Percentiles rank a stretch among this genome's conserved stretches.
phyloP scores from a whole-genome alignment of 2,329 filamentous ascomycete species.

The Boeremia lycopersici region DNA sequence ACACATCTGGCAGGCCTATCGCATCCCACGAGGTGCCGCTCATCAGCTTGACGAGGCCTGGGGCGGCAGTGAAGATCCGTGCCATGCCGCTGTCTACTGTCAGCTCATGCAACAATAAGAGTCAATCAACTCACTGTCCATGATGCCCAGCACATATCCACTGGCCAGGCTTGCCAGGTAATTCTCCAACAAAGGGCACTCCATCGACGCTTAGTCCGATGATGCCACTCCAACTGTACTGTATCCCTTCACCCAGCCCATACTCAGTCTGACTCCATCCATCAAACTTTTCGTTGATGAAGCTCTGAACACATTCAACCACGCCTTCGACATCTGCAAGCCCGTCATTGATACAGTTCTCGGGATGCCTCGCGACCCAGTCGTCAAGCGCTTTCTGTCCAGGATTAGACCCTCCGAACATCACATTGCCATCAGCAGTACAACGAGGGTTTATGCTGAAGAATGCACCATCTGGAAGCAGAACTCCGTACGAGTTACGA shows the following conservation, averaged over 20 bases:
- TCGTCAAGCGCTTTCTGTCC: slow-evolving; percentile 39
- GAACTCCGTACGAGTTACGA: slow-evolving; percentile 42
- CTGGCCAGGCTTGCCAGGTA: slow-evolving; percentile 31
- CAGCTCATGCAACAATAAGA: background rate
- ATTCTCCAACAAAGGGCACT: slow-evolving; percentile 32
- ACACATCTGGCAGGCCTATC: slow-evolving; percentile 32
- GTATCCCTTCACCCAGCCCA: slow-evolving; percentile 39
- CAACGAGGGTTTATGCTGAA: slow-evolving; percentile 45
- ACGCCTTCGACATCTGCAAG: slow-evolving; percentile 33
- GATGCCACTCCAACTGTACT: slow-evolving; percentile 41
- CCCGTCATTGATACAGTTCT: slow-evolving; percentile 38
- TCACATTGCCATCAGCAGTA: slow-evolving; percentile 36
- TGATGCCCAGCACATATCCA: slow-evolving; percentile 39
- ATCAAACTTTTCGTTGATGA: slow-evolving; percentile 33
- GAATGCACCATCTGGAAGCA: slow-evolving; percentile 35
- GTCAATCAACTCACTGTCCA: slow-evolving; percentile 29
- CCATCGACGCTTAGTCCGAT: slow-evolving; percentile 34
- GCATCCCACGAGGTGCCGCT: slow-evolving; percentile 25
- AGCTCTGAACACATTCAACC: slow-evolving; percentile 29
- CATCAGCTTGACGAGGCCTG: slow-evolving; percentile 33
- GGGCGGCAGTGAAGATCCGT: slow-evolving; percentile 37
- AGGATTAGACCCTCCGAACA: slow-evolving; percentile 44
- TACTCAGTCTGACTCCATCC: slow-evolving; percentile 31
- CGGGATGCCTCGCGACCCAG: slow-evolving; percentile 38
- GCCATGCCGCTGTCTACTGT: slow-evolving; percentile 31